Evolutionary conservation across 176 grass and related monocot genomes (phyloP).

Genomic region (Alopecurus myosuroides): DNA sequence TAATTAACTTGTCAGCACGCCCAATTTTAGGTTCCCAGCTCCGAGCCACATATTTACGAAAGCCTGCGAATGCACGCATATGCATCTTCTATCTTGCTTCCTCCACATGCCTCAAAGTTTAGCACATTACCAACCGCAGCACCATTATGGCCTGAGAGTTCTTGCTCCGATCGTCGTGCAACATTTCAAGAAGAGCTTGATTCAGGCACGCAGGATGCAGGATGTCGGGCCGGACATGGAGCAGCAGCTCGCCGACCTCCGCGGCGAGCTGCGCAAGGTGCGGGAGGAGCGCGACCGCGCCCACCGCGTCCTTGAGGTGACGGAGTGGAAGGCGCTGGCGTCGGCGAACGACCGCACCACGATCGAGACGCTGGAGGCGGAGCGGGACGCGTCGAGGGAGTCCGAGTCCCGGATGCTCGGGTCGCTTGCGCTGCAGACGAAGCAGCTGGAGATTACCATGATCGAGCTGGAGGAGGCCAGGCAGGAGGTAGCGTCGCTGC

Average conservation of each 20-base stretch:
- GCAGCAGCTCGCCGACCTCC: conserved; percentile 49
- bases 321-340: conserved; percentile 45
- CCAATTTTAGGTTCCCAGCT: conserved; percentile 23
- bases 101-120: conserved; percentile 30
- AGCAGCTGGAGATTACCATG: conserved; percentile 91
- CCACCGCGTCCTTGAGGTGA: conserved; percentile 54
- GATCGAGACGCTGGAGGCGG: conserved; percentile 46
- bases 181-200: background rate
- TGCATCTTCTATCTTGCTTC: background rate
- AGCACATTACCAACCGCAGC: conserved; percentile 19
- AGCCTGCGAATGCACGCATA: background rate
- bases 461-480: conserved; percentile 70
- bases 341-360: conserved; percentile 36
- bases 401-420: conserved; percentile 78
- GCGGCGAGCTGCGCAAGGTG: conserved; percentile 59
- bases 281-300: conserved; percentile 51
- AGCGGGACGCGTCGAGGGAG: conserved; percentile 49
- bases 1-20: conserved; percentile 1
- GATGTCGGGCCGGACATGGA: conserved; percentile 39
- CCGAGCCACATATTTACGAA: conserved; percentile 21
- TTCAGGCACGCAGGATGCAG: conserved; percentile 22
- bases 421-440: conserved; percentile 65
- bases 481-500: conserved; percentile 39
- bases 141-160: conserved; percentile 4
- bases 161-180: background rate